Conservation (phyloP, 371 early-diverging fungal genomes). For the Choanephora cucurbitarum region DNA sequence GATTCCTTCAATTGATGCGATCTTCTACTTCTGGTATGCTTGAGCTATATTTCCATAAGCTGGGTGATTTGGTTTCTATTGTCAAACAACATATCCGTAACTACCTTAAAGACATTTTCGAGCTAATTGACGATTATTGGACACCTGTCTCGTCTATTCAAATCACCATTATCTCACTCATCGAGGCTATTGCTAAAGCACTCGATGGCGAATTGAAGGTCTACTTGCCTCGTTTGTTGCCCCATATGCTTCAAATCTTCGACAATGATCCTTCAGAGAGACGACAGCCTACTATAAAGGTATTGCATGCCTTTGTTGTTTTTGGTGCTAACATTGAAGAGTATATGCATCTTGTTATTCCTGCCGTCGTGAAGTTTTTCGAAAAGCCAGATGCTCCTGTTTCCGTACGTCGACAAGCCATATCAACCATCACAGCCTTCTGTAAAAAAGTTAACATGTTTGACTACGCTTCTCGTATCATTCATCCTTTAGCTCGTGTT, state of each 20-base stretch:
- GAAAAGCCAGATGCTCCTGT: conserved; percentile 73
- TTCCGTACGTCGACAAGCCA: conserved; percentile 71
- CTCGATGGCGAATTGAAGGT: conserved; percentile 89
- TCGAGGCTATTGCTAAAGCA: conserved; percentile 86
- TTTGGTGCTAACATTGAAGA: conserved; percentile 93
- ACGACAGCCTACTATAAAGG: conserved; percentile 73
- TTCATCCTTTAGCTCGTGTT: conserved; percentile 88
- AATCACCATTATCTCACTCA: conserved; percentile 77
- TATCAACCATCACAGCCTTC: conserved; percentile 80
- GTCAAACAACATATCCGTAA: conserved; percentile 90
- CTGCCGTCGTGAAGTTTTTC: conserved; percentile 82
- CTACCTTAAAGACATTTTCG: conserved; percentile 81
- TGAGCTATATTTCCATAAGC: conserved; percentile 90
- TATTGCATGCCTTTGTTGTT: conserved; percentile 81
- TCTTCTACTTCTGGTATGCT: conserved; percentile 75
- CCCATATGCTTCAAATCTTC: conserved; percentile 71
- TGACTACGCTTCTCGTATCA: conserved; percentile 90
- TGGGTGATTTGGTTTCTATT: conserved; percentile 82
- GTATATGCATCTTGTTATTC: conserved; percentile 91
- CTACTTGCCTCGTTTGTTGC: conserved; percentile 71
- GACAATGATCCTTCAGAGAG: conserved; percentile 80
- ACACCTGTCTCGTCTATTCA: conserved; percentile 72
- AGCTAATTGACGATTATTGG: conserved; percentile 82
- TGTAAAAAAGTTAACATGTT: conserved; percentile 82
- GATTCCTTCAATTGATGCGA: conserved; percentile 74